Conservation (phyloP, 805 yeast species). For the Teunomyces aglyptinius region DNA sequence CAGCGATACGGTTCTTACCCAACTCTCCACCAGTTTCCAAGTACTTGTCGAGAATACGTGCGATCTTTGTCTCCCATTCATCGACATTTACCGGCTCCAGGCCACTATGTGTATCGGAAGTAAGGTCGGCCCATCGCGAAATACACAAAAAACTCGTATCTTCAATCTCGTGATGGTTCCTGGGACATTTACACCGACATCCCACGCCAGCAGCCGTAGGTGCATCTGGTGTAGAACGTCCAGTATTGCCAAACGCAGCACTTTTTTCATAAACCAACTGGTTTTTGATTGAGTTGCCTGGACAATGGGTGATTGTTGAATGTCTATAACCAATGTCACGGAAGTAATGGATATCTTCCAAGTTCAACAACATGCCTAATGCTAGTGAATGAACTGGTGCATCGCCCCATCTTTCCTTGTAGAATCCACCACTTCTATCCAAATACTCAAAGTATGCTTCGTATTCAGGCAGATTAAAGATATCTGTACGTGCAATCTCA, state of each 20-base stretch:
- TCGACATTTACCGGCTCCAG: slow-evolving; percentile 14
- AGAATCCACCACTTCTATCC: slow-evolving; percentile 79
- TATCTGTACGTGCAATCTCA: slow-evolving; percentile 81
- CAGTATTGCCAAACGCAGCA: neutral
- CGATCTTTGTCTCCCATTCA: slow-evolving; percentile 15
- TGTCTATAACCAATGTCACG: slow-evolving; percentile 91
- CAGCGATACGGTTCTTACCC: slow-evolving; percentile 4
- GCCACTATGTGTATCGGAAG: slow-evolving; percentile 15
- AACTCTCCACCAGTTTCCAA: slow-evolving; percentile 11
- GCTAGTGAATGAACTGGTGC: slow-evolving; percentile 93
- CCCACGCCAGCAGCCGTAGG: slow-evolving; percentile 58
- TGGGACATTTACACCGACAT: slow-evolving; percentile 83
- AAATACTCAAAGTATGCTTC: slow-evolving; percentile 63
- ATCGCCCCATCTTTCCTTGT: slow-evolving; percentile 95
- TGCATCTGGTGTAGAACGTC: slow-evolving; percentile 12
- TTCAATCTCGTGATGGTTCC: slow-evolving; percentile 15
- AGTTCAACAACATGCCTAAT: slow-evolving; percentile 67
- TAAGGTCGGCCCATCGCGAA: slow-evolving; percentile 16
- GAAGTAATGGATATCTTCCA: slow-evolving; percentile 80
- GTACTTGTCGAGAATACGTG: slow-evolving; percentile 9
- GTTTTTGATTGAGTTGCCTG: slow-evolving; percentile 47
- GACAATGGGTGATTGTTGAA: slow-evolving; percentile 80
- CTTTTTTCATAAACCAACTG: slow-evolving; percentile 41
- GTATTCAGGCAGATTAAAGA: slow-evolving; percentile 69
- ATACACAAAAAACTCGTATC: slow-evolving; percentile 16